phyloP scores from a whole-genome alignment of 805 yeast species.

The Zygosaccharomyces bisporus region DNA sequence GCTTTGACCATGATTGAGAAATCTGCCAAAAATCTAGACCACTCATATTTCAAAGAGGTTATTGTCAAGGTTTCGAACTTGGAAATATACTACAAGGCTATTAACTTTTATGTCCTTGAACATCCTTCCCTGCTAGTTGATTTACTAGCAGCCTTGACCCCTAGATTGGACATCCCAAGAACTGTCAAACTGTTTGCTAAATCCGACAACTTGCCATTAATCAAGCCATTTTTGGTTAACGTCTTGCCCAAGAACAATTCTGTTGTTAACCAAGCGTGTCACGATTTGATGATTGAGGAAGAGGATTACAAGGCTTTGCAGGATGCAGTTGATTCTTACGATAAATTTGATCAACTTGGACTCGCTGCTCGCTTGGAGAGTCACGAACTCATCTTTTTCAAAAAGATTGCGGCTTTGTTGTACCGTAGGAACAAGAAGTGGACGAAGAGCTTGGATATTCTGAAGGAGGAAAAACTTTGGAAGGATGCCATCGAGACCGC shows the following conservation, averaged over 20 bases:
- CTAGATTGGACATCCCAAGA: slow-evolving; percentile 90
- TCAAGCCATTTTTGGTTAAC: slow-evolving; percentile 89
- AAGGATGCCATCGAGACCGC: slow-evolving; percentile 91
- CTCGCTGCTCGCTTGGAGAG: slow-evolving; percentile 90
- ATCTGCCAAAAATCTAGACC: slow-evolving; percentile 90
- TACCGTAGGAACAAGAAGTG: slow-evolving; percentile 94
- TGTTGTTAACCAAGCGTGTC: slow-evolving; percentile 91
- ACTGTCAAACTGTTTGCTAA: slow-evolving; percentile 92
- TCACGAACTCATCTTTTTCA: slow-evolving; percentile 85
- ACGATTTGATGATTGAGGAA: slow-evolving; percentile 91
- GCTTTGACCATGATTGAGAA: slow-evolving; percentile 94
- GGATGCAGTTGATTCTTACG: slow-evolving; percentile 82
- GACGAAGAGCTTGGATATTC: slow-evolving; percentile 79
- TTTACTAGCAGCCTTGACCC: slow-evolving; percentile 73
- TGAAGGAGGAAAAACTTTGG: slow-evolving; percentile 93
- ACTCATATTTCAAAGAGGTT: slow-evolving; percentile 88
- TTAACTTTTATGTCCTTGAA: slow-evolving; percentile 87
- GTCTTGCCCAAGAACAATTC: slow-evolving; percentile 88
- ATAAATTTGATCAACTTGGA: slow-evolving; percentile 87
- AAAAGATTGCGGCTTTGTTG: slow-evolving; percentile 92
- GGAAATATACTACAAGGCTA: slow-evolving; percentile 96
- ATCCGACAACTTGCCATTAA: slow-evolving; percentile 92
- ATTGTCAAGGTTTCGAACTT: slow-evolving; percentile 91
- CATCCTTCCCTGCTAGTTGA: slow-evolving; percentile 90
- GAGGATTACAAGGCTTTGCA: slow-evolving; percentile 90